Percentiles rank a stretch among this genome's conserved stretches.
These are phyloP conservation scores for Apophysomyces trapeziformis DNA, from an alignment of 371 early-diverging fungal genomes.

Conservation along the genomic window DNA sequence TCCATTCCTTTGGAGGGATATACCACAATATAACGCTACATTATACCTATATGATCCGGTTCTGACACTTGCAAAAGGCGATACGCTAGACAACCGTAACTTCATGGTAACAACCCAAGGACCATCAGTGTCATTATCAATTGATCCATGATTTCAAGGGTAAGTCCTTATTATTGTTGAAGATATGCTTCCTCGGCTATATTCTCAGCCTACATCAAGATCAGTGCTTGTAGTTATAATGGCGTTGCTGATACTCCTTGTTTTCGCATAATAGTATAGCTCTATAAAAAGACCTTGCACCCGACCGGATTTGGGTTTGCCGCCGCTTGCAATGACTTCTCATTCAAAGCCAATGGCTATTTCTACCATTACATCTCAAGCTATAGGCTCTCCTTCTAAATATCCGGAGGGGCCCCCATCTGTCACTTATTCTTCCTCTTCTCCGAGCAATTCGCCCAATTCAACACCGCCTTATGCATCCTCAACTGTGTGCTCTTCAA, in stretches of 20 bases:
- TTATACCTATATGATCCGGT: too few relatives aligned
- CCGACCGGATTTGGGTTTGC: background rate
- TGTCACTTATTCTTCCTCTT: background rate
- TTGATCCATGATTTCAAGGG: background rate
- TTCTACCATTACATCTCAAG: constrained; percentile 5
- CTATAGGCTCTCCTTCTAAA: background rate
- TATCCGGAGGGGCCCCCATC: background rate
- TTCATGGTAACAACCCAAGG: background rate
- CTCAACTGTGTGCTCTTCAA: background rate
- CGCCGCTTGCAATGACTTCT: background rate
- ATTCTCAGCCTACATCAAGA: background rate
- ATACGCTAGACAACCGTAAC: background rate
- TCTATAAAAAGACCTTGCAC: background rate
- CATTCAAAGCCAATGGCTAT: constrained; percentile 8
- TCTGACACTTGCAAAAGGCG: too few relatives aligned
- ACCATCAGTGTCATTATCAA: constrained; percentile 1
- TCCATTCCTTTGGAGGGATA: too few relatives aligned
- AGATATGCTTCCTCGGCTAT: constrained; percentile 1
- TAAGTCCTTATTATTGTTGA: constrained; percentile 1
- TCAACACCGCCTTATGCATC: background rate
- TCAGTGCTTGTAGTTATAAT: background rate
- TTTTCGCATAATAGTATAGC: background rate
- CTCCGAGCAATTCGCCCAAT: background rate
- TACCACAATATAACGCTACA: too few relatives aligned
- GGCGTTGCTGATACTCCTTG: constrained; percentile 5